These are phyloP conservation scores for Pulveroboletus ravenelii DNA, from an alignment of 768 basidiomycete species.

Conservation along the genomic window DNA sequence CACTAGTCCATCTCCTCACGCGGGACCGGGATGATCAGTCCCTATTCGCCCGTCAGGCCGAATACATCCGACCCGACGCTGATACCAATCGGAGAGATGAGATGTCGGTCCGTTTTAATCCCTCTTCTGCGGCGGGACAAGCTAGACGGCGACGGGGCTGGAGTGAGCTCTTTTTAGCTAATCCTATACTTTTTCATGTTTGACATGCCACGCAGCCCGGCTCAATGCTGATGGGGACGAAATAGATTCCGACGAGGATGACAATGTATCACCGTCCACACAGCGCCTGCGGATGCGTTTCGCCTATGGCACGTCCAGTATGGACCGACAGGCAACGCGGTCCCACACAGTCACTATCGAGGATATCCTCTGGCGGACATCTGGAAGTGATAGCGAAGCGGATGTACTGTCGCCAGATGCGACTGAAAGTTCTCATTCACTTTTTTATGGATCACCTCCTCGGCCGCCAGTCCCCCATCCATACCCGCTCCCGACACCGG, in stretches of 20 bases:
- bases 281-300: slow-evolving; percentile 43
- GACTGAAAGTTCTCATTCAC: slow-evolving; percentile 15
- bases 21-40: slow-evolving; percentile 22
- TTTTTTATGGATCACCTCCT: slow-evolving; percentile 13
- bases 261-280: slow-evolving; percentile 43
- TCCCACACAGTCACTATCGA: slow-evolving; percentile 27
- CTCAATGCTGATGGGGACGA: slow-evolving; percentile 56
- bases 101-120: slow-evolving; percentile 1
- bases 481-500: slow-evolving; percentile 54
- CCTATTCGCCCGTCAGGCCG: slow-evolving; percentile 5
- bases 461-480: slow-evolving; percentile 16
- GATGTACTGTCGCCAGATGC: slow-evolving; percentile 18
- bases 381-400: slow-evolving; percentile 21
- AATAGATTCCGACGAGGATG: slow-evolving; percentile 57
- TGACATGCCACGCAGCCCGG: slow-evolving; percentile 26
- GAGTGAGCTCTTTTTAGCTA: slow-evolving; percentile 20
- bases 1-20: slow-evolving; percentile 20
- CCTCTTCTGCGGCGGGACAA: slow-evolving; percentile 12
- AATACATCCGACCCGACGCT: not conserved
- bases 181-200: not conserved
- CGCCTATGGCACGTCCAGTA: slow-evolving; percentile 15
- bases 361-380: slow-evolving; percentile 22
- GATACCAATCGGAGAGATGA: slow-evolving; percentile 13
- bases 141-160: slow-evolving; percentile 32
- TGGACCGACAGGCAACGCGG: slow-evolving; percentile 28